A percentile compares a stretch with the other conserved stretches of the same genome.
Evolutionary conservation across 2,329 filamentous ascomycete species (phyloP).

Genomic region (Paraphoma chrysanthemicola): DNA sequence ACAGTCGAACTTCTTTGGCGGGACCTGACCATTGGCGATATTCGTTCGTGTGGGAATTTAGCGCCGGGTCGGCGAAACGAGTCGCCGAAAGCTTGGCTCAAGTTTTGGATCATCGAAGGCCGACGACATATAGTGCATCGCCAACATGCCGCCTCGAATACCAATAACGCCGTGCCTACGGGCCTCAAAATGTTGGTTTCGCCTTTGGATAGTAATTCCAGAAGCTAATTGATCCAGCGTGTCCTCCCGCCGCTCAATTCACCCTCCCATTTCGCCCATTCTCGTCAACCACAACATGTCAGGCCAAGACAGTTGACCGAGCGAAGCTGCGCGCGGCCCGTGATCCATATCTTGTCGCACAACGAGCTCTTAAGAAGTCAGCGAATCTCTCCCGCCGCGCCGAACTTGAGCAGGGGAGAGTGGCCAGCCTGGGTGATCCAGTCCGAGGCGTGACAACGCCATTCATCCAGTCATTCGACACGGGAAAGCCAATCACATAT

Average conservation of each 20-base stretch:
- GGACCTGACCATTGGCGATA: slow-evolving; percentile 17
- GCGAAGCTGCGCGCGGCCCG: slow-evolving; percentile 66
- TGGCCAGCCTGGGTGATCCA: slow-evolving; percentile 74
- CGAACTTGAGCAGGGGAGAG: slow-evolving; percentile 70
- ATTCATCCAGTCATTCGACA: slow-evolving; percentile 83
- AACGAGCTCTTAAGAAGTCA: slow-evolving; percentile 82
- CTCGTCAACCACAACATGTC: slow-evolving; percentile 69
- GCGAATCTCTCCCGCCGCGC: slow-evolving; percentile 80
- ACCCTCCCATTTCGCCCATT: slow-evolving; percentile 63
- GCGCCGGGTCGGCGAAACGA: slow-evolving; percentile 4
- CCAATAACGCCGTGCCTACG: slow-evolving; percentile 52
- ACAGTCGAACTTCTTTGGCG: slow-evolving; percentile 30
- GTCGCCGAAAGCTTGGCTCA: slow-evolving; percentile 6
- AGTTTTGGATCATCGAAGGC: slow-evolving; percentile 5
- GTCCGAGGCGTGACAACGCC: slow-evolving; percentile 80
- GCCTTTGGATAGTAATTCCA: not conserved
- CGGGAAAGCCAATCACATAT: slow-evolving; percentile 52
- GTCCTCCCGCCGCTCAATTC: slow-evolving; percentile 43
- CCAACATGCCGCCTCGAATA: slow-evolving; percentile 58
- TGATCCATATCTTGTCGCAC: slow-evolving; percentile 83
- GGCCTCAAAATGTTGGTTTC: slow-evolving; percentile 43
- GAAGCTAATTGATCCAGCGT: slow-evolving; percentile 13
- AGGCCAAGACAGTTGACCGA: slow-evolving; percentile 59
- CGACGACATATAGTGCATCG: slow-evolving; percentile 10
- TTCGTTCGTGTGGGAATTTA: slow-evolving; percentile 19